phyloP scores from a whole-genome alignment of 2,329 filamentous ascomycete species.

The Colletotrichum sojae region DNA sequence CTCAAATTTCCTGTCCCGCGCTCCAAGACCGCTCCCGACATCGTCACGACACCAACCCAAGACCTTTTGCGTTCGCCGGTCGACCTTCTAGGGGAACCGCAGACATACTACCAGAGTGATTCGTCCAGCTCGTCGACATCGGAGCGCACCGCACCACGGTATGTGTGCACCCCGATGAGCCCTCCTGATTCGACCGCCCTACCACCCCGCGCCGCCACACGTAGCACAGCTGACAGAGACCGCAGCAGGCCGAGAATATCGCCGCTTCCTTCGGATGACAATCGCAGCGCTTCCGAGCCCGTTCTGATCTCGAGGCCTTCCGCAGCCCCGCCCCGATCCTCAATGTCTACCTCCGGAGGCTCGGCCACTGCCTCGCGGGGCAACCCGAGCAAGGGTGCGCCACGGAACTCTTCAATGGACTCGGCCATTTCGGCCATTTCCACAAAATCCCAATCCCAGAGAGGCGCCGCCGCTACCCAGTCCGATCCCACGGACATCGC shows the following conservation, averaged over 20 bases:
- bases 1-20: constrained; percentile 47
- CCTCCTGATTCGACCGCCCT: constrained; percentile 1
- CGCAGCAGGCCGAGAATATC: constrained; percentile 47
- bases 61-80: constrained; percentile 42
- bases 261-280: constrained; percentile 63
- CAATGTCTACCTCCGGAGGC: constrained; percentile 63
- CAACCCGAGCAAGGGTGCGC: constrained; percentile 58
- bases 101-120: constrained; percentile 55
- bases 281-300: constrained; percentile 60
- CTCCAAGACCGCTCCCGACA: constrained; percentile 48
- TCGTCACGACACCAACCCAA: constrained; percentile 50
- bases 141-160: constrained; percentile 50
- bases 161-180: constrained; percentile 41
- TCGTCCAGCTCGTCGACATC: constrained; percentile 53
- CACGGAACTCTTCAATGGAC: constrained; percentile 90
- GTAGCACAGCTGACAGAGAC: constrained; percentile 31
- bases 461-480: constrained; percentile 70
- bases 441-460: constrained; percentile 69
- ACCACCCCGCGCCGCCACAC: constrained; percentile 12
- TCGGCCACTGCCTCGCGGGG: constrained; percentile 57
- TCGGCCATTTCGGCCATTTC: constrained; percentile 89
- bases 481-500: constrained; percentile 82
- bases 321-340: constrained; percentile 55
- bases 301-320: constrained; percentile 59
- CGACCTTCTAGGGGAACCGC: constrained; percentile 41